Conservation (phyloP, 2,329 filamentous ascomycete species). For the Clarireedia homoeocarpa region DNA sequence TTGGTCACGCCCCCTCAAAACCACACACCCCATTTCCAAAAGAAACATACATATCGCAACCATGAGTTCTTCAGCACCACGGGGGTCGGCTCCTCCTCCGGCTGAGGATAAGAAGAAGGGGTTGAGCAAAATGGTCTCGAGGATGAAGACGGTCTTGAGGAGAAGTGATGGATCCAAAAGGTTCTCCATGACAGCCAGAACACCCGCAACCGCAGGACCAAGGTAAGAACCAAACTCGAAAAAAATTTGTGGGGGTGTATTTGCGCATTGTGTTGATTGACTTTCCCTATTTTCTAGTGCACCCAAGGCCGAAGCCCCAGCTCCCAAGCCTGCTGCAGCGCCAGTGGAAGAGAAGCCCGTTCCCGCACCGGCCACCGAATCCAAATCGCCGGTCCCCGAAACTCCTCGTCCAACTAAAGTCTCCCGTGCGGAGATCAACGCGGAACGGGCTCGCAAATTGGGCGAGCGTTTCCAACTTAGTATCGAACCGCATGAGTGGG, state of each 20-base stretch:
- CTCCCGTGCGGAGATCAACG: slow-evolving; percentile 23
- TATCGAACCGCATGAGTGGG: slow-evolving; percentile 29
- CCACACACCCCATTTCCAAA: not conserved
- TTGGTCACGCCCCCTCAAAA: too few species aligned
- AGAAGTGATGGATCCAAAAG: slow-evolving; percentile 23
- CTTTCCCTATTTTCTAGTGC: not conserved
- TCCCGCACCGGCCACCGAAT: not conserved
- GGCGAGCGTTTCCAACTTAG: slow-evolving; percentile 32
- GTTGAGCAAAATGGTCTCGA: slow-evolving; percentile 19
- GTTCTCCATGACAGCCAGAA: slow-evolving; percentile 17
- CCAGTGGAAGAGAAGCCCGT: slow-evolving; percentile 7
- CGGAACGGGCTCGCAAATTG: slow-evolving; percentile 29
- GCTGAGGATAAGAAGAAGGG: slow-evolving; percentile 22
- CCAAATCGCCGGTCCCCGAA: not conserved
- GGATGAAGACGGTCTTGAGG: slow-evolving; percentile 27
- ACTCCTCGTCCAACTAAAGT: slow-evolving; percentile 17
- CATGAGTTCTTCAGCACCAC: slow-evolving; percentile 21
- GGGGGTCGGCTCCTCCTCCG: slow-evolving; percentile 13
- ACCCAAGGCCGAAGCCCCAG: not conserved
- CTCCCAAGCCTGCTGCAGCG: slow-evolving; percentile 3
- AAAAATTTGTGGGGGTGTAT: too few species aligned
- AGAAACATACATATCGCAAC: slow-evolving; percentile 2
- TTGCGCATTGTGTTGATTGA: too few species aligned
- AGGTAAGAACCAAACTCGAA: slow-evolving; percentile 13
- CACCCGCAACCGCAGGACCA: slow-evolving; percentile 12